Conservation (phyloP, 177 flowering plant species). For the Vitis hybrid region DNA sequence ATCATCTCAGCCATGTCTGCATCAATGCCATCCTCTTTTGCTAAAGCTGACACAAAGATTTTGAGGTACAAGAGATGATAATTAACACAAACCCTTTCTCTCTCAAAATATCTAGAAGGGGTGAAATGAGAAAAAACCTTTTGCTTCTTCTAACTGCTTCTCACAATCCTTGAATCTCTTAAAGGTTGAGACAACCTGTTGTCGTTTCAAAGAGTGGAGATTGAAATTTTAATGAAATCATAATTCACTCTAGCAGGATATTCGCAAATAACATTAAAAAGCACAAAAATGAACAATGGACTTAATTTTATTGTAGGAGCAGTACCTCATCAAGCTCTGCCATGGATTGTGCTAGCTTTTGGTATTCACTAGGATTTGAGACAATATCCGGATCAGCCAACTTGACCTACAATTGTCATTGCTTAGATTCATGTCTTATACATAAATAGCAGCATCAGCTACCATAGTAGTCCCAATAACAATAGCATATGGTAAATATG, state of each 20-base stretch:
- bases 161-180: slow-evolving; percentile 80
- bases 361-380: slow-evolving; percentile 85
- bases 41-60: slow-evolving; percentile 51
- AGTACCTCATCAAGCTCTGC: slow-evolving; percentile 89
- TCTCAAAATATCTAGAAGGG: background rate
- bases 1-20: slow-evolving; percentile 97
- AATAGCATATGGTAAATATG: background rate
- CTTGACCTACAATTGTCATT: slow-evolving; percentile 53
- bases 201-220: slow-evolving; percentile 4
- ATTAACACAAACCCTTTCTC: background rate
- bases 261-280: background rate
- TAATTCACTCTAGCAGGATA: background rate
- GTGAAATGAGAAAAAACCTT: slow-evolving; percentile 44
- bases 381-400: slow-evolving; percentile 94
- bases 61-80: background rate
- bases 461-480: background rate
- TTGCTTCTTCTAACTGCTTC: slow-evolving; percentile 80
- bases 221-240: background rate
- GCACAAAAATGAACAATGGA: background rate
- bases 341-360: slow-evolving; percentile 88
- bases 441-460: background rate
- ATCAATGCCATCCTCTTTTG: slow-evolving; percentile 67
- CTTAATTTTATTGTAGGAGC: background rate
- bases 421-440: background rate
- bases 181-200: slow-evolving; percentile 71